Percentiles rank a stretch among this genome's conserved stretches.
Evolutionary conservation across 352 stramenopile species (phyloP).

Genomic region (Pythium oligandrum): DNA sequence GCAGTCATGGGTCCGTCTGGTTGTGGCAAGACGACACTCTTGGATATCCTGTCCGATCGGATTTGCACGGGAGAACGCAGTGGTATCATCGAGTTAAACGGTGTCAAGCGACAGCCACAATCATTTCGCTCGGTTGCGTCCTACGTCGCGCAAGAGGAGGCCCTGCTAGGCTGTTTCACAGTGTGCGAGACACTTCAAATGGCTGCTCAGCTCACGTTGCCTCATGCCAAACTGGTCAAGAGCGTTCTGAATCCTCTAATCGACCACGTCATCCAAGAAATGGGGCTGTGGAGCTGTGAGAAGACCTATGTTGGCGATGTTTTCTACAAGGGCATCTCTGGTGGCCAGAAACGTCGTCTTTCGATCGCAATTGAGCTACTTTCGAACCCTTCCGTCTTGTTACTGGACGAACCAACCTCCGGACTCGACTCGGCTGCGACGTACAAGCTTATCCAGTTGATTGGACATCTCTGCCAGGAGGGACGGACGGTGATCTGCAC

Average conservation of each 20-base stretch:
- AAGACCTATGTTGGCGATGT: slow-evolving; percentile 46
- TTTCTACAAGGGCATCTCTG: slow-evolving; percentile 69
- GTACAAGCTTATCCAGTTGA: slow-evolving; percentile 44
- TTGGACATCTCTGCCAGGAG: slow-evolving; percentile 26
- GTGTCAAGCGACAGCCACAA: too few relatives aligned
- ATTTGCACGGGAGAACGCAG: too few relatives aligned
- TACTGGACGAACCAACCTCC: slow-evolving; percentile 77
- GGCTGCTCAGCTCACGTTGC: too few relatives aligned
- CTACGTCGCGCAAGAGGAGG: slow-evolving; percentile 30
- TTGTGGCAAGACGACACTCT: too few relatives aligned
- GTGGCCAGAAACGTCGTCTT: slow-evolving; percentile 75
- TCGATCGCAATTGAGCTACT: slow-evolving; percentile 79
- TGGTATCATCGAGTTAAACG: too few relatives aligned
- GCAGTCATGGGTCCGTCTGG: too few relatives aligned
- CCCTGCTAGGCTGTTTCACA: slow-evolving; percentile 30
- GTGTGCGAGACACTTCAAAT: slow-evolving; percentile 31
- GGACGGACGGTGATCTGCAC: slow-evolving; percentile 44
- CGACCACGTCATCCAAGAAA: too few relatives aligned
- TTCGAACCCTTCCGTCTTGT: slow-evolving; percentile 60
- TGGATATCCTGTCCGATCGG: too few relatives aligned
- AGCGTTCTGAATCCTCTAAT: too few relatives aligned
- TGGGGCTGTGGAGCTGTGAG: too few relatives aligned
- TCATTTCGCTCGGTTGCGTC: too few relatives aligned
- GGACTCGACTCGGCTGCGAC: slow-evolving; percentile 45
- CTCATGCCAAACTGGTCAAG: too few relatives aligned